phyloP scores from a whole-genome alignment of 192 early-diverging fungal species.

The Entomortierella lignicola region DNA sequence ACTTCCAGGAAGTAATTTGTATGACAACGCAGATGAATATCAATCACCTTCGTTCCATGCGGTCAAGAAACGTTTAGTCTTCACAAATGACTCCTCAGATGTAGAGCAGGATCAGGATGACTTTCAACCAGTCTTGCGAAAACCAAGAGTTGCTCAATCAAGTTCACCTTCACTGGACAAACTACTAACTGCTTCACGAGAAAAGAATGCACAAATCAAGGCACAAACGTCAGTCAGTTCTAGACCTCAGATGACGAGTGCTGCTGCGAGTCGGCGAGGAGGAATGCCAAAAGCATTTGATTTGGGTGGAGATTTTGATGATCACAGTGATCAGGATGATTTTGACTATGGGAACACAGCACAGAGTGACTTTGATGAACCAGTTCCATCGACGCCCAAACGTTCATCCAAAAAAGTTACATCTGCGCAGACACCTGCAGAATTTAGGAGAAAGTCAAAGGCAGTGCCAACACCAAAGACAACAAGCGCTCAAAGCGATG shows the following conservation, averaged over 20 bases:
- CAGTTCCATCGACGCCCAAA: background rate
- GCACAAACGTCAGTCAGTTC: background rate
- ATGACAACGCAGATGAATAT: slow-evolving; percentile 26
- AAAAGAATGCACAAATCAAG: slow-evolving; percentile 24
- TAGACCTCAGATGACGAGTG: background rate
- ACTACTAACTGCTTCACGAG: slow-evolving; percentile 1
- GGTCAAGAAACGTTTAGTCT: slow-evolving; percentile 24
- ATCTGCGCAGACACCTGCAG: slow-evolving; percentile 3
- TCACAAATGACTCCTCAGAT: slow-evolving; percentile 24
- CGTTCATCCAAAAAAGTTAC: background rate
- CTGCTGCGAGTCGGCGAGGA: background rate
- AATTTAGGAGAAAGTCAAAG: slow-evolving; percentile 8
- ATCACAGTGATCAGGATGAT: background rate
- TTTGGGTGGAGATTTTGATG: background rate
- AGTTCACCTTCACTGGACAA: slow-evolving; percentile 28
- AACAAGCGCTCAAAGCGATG: background rate
- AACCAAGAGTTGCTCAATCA: background rate
- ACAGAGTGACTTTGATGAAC: background rate
- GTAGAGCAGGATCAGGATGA: slow-evolving; percentile 5
- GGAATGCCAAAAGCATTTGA: slow-evolving; percentile 20
- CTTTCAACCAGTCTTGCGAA: background rate
- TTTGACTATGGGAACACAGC: background rate
- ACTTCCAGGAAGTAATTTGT: background rate
- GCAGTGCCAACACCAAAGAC: background rate
- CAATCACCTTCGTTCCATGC: slow-evolving; percentile 39